These are phyloP conservation scores for Gastroboletus turbinatus DNA, from an alignment of 1,284 basidiomycete species.

Conservation along the genomic window DNA sequence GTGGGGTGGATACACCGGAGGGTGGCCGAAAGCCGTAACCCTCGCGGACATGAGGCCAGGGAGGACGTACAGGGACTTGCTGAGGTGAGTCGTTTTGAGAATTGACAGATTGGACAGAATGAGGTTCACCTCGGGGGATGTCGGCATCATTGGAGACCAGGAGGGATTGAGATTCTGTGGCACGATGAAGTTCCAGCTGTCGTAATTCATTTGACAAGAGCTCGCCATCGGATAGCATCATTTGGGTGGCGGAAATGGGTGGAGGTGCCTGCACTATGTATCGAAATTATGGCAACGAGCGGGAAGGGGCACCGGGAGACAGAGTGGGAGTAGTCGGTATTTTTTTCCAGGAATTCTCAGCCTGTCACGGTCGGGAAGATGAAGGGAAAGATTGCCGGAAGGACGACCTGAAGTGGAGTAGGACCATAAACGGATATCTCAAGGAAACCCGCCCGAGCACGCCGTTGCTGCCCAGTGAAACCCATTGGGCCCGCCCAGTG, in stretches of 20 bases:
- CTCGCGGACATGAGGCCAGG: slow-evolving; percentile 49
- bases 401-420: background rate
- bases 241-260: slow-evolving; percentile 7
- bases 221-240: slow-evolving; percentile 27
- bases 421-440: slow-evolving; percentile 27
- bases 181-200: slow-evolving; percentile 15
- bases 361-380: background rate
- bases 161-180: slow-evolving; percentile 1
- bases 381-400: slow-evolving; percentile 3
- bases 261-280: background rate
- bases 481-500: background rate
- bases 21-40: slow-evolving; percentile 79
- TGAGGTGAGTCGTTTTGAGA: slow-evolving; percentile 12
- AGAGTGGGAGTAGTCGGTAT: background rate
- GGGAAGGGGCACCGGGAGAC: background rate
- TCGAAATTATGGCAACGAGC: background rate
- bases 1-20: slow-evolving; percentile 68
- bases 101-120: background rate
- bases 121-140: slow-evolving; percentile 4
- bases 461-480: slow-evolving; percentile 3
- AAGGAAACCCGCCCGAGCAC: slow-evolving; percentile 17
- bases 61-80: slow-evolving; percentile 18
- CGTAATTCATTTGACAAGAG: slow-evolving; percentile 28
- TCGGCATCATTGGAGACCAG: slow-evolving; percentile 10
- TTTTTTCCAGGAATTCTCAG: background rate